Evolutionary conservation across 805 yeast genomes (phyloP), one percentile per base, ranked within the genome.

Genomic region (Schwanniomyces polymorphus): DNA sequence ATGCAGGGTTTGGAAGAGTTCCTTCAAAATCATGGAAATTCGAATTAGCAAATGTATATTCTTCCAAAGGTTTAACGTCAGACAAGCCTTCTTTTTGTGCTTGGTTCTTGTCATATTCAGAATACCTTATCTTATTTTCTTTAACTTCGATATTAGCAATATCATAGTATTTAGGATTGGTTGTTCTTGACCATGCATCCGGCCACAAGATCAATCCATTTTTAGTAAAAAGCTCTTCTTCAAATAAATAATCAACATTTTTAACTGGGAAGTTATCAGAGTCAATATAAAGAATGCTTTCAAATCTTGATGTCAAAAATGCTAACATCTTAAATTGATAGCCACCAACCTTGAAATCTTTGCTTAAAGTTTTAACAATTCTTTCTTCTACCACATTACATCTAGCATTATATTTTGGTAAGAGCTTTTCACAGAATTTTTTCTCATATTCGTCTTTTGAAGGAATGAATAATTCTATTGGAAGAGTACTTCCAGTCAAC

Each of bases 101-200:
- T 50, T 60, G 53, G 59, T 64, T 31, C 65, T 71, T 42, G 68
- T 74, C 61, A 46, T 65, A 68, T 0, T 48, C 47, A 2, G 70
- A 61, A 51, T 67, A 67, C 33, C 68, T 55, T 12, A 68, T 47
- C 53, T 72, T 73, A 11, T 63, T 65, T 34, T 67, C 71, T 28
- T 44, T 51, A 3, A 72, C 74, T 3, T 56, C 48, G 5, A 64
- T 52, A 8, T 64, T 68, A 8, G 87, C 78, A 45, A 85, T 81
- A 7, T 80, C 80, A 57, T 79, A 81, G 56, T 63, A 81, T 41
- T 67, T 68, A 17, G 89, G 89, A 51, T 79, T 74, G 7, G 88
- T 82, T 5, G 88, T 81, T 61, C 89, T 70, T 2, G 84, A 74
- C 89, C 89, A 84, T 29, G 80, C 79, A 63, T 84, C 88, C 3